Evolutionary conservation across 352 stramenopile species (phyloP).

Genomic region (Pythium coloratum): DNA sequence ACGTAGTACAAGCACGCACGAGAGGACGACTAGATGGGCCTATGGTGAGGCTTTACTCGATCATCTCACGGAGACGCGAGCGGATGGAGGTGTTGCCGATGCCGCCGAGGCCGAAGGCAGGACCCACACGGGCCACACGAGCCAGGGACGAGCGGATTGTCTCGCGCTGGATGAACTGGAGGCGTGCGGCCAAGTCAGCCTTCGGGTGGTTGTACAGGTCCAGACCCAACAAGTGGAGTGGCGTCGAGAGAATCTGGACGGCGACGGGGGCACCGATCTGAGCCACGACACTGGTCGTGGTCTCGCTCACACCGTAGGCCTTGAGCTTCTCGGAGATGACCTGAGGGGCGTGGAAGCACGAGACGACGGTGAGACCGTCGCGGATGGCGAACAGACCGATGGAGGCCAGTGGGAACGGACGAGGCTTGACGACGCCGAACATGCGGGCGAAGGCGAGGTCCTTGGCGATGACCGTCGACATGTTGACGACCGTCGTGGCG

Average conservation of each 20-base stretch:
- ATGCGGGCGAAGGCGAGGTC: constrained; percentile 66
- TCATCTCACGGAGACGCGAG: constrained; percentile 21
- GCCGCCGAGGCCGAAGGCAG: constrained; percentile 66
- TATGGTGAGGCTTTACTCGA: constrained; percentile 9
- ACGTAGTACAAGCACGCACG: constrained; percentile 3
- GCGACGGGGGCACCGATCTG: constrained; percentile 49
- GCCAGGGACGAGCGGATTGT: constrained; percentile 46
- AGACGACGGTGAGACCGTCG: constrained; percentile 54
- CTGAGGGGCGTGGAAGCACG: constrained; percentile 54
- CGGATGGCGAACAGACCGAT: constrained; percentile 56
- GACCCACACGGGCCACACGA: constrained; percentile 52
- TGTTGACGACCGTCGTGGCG: constrained; percentile 59
- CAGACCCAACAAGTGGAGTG: constrained; percentile 57
- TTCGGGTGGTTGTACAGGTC: constrained; percentile 62
- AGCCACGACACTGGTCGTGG: constrained; percentile 31
- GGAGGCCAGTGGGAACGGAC: constrained; percentile 40
- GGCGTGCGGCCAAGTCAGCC: constrained; percentile 17
- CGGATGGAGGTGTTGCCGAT: constrained; percentile 50
- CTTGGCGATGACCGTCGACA: constrained; percentile 58
- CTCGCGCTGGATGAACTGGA: constrained; percentile 46
- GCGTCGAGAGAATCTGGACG: constrained; percentile 62
- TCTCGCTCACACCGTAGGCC: constrained; percentile 29
- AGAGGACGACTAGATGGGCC: constrained; percentile 10
- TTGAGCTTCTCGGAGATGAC: constrained; percentile 38
- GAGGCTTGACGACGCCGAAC: constrained; percentile 53